A percentile compares a stretch with the other conserved stretches of the same genome.
Conservation (phyloP, 2,329 filamentous ascomycete species). For the Fusarium chaquense region DNA sequence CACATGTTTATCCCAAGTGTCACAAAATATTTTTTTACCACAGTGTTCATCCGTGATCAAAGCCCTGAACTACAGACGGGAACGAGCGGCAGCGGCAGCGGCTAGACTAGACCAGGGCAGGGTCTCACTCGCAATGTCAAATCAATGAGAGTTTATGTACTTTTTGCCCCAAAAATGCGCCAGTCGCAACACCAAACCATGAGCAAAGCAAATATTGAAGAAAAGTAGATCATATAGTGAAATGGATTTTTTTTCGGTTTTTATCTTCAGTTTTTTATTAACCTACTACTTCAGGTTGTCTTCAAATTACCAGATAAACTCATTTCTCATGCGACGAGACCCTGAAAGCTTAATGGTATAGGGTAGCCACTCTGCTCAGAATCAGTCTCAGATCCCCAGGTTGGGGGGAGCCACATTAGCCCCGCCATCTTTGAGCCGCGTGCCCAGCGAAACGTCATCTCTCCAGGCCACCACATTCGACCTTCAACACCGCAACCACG, state of each 20-base stretch:
- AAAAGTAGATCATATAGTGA: accelerated
- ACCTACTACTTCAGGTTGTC: accelerated
- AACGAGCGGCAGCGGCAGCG: constrained; percentile 9
- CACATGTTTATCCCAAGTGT: background rate
- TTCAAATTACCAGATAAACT: accelerated
- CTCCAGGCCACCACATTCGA: constrained; percentile 40
- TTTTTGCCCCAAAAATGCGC: background rate
- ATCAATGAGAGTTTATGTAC: constrained; percentile 1
- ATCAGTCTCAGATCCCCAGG: constrained; percentile 11
- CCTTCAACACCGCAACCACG: constrained; percentile 5
- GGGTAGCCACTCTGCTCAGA: background rate
- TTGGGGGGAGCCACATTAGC: constrained; percentile 17
- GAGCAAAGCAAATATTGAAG: accelerated
- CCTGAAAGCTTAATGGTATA: background rate
- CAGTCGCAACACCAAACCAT: background rate
- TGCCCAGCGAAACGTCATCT: constrained; percentile 46
- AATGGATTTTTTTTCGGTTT: accelerated
- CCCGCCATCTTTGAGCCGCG: constrained; percentile 31
- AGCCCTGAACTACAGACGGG: constrained; percentile 6
- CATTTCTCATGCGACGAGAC: background rate
- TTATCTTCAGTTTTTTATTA: accelerated
- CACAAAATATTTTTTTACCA: background rate
- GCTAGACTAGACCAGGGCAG: constrained; percentile 24
- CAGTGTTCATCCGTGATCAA: background rate
- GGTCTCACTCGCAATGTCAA: background rate